Conservation (phyloP, 306 rosid genomes). For the Trichosanthes cucumerina region DNA sequence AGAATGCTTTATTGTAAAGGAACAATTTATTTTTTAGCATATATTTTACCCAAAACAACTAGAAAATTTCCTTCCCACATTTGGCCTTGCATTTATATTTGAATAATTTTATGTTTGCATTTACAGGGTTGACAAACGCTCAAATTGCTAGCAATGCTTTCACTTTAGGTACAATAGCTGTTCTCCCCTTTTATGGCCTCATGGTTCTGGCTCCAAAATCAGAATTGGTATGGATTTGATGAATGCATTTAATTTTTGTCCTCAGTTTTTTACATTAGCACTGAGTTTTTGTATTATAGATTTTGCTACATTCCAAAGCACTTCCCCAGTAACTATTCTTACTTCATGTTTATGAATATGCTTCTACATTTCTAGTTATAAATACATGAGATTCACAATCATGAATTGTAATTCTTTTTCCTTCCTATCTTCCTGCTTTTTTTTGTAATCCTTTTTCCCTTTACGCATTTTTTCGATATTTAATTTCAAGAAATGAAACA, state of each 20-base stretch:
- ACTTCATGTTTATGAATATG: not conserved
- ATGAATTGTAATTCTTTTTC: too few relatives aligned
- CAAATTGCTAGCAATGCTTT: conserved; percentile 68
- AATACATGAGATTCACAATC: not conserved
- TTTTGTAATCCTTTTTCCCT: not conserved
- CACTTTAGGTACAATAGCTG: conserved; percentile 75
- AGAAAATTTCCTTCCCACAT: not conserved
- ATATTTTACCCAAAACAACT: not conserved
- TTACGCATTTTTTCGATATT: not conserved
- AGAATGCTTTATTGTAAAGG: not conserved
- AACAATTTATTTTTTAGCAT: not conserved
- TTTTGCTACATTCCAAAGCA: not conserved
- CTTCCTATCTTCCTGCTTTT: not conserved
- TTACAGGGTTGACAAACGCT: conserved; percentile 56
- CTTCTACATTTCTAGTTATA: not conserved
- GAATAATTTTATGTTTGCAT: not conserved
- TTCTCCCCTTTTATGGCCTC: conserved; percentile 85
- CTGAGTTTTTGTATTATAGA: not conserved
- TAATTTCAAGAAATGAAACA: not conserved
- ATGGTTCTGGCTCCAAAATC: conserved; percentile 92
- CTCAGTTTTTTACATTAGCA: not conserved
- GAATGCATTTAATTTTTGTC: not conserved
- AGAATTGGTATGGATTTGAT: conserved; percentile 40
- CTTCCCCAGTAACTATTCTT: not conserved
- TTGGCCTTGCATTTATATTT: not conserved